phyloP scores from a whole-genome alignment of 257 asterid genomes.

The Solanum pinnatisectum region DNA sequence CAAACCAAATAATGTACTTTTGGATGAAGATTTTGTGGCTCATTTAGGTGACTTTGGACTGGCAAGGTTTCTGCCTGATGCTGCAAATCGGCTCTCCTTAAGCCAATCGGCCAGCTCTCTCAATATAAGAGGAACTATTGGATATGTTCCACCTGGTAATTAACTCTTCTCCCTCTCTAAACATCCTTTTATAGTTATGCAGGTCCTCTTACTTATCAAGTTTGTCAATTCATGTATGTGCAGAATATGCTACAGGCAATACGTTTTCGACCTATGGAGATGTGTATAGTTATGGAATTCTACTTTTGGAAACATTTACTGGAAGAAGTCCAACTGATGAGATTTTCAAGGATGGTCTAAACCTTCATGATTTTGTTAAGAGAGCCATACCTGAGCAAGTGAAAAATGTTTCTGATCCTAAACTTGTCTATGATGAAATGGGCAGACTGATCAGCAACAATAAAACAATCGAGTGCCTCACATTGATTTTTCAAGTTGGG shows the following conservation, averaged over 20 bases:
- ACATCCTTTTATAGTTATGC: neutral
- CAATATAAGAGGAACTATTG: slow-evolving; percentile 5
- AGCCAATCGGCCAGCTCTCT: neutral
- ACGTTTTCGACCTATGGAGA: slow-evolving; percentile 19
- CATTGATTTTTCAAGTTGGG: slow-evolving; percentile 10
- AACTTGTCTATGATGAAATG: neutral
- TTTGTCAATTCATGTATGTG: neutral
- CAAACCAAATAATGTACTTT: slow-evolving; percentile 23
- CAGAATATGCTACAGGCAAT: slow-evolving; percentile 25
- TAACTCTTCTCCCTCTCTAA: neutral
- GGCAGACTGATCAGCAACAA: neutral
- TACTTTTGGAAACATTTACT: slow-evolving; percentile 15
- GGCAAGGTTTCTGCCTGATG: slow-evolving; percentile 11
- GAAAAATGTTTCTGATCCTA: slow-evolving; percentile 8
- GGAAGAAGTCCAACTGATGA: slow-evolving; percentile 24
- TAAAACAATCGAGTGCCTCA: slow-evolving; percentile 1
- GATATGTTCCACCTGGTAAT: slow-evolving; percentile 4
- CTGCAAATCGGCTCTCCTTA: neutral
- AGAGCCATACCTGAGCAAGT: slow-evolving; percentile 11
- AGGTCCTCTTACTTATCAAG: neutral
- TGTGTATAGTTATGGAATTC: slow-evolving; percentile 24
- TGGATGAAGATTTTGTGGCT: slow-evolving; percentile 15
- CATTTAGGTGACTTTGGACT: slow-evolving; percentile 26
- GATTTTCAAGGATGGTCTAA: slow-evolving; percentile 3
- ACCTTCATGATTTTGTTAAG: slow-evolving; percentile 6